Evolutionary conservation across 495 filamentous ascomycete genomes (phyloP).

Genomic region (Talaromyces wortmannii): DNA sequence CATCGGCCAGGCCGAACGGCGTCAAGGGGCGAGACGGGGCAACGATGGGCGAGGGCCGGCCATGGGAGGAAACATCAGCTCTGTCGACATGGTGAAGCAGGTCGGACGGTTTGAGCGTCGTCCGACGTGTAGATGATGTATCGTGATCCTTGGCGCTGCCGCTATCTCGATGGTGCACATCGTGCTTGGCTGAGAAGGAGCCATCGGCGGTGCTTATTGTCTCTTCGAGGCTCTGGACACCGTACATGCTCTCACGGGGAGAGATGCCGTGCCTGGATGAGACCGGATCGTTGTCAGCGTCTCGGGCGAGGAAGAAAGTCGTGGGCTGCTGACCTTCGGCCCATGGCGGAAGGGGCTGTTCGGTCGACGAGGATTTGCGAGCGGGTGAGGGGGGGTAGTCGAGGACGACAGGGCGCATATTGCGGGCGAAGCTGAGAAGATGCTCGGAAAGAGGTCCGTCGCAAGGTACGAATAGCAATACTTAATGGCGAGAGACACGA

Average conservation of each 20-base stretch:
- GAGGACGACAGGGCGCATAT: slow-evolving; percentile 34
- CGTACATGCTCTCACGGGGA: slow-evolving; percentile 26
- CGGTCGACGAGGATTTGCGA: slow-evolving; percentile 28
- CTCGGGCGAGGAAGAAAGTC: slow-evolving; percentile 42
- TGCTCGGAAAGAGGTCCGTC: too few species aligned
- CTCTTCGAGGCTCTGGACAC: slow-evolving; percentile 58
- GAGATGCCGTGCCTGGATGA: not conserved
- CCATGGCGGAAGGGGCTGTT: slow-evolving; percentile 20
- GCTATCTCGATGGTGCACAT: slow-evolving; percentile 12
- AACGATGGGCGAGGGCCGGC: slow-evolving; percentile 13
- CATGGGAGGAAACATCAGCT: slow-evolving; percentile 13
- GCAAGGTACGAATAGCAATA: too few species aligned
- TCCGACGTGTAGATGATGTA: slow-evolving; percentile 17
- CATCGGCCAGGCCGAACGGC: slow-evolving; percentile 38
- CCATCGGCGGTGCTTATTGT: slow-evolving; percentile 30
- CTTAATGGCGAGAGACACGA: too few species aligned
- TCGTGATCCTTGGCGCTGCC: slow-evolving; percentile 23
- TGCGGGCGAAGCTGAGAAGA: slow-evolving; percentile 4
- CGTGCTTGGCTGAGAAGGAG: not conserved
- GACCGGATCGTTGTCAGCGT: slow-evolving; percentile 17
- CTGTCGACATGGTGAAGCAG: slow-evolving; percentile 8
- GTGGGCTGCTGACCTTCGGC: slow-evolving; percentile 36
- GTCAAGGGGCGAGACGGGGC: slow-evolving; percentile 34
- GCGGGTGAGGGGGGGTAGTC: slow-evolving; percentile 19
- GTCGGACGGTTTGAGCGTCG: slow-evolving; percentile 27